phyloP scores from a whole-genome alignment of 176 grass and related monocot genomes.

The Typha latifolia region DNA sequence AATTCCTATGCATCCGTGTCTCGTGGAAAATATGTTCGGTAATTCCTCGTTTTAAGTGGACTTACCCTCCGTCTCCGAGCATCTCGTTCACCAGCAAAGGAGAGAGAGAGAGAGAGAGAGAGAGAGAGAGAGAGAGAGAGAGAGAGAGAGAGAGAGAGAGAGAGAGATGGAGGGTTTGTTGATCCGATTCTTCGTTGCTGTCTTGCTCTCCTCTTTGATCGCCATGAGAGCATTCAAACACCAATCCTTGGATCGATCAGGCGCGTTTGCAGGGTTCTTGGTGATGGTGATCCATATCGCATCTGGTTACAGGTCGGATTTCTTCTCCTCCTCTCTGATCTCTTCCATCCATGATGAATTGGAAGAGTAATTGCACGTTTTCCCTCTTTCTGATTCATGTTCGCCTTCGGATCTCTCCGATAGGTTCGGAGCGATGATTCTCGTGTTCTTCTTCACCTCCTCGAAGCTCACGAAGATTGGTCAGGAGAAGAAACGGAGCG shows the following conservation, averaged over 20 bases:
- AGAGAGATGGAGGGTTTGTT: constrained; percentile 21
- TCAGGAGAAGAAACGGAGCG: constrained; percentile 48
- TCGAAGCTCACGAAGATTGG: constrained; percentile 79
- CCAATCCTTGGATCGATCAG: constrained; percentile 55
- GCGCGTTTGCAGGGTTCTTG: constrained; percentile 53
- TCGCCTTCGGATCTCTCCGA: background rate
- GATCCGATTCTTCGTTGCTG: constrained; percentile 31
- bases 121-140: too few species aligned
- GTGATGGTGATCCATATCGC: constrained; percentile 75
- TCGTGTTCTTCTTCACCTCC: constrained; percentile 75
- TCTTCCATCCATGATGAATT: background rate
- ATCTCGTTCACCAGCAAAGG: background rate
- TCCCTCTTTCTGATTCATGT: constrained; percentile 6
- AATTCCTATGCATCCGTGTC: too few species aligned
- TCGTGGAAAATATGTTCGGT: too few species aligned
- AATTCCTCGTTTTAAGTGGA: too few species aligned
- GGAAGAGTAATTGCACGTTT: background rate
- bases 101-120: background rate
- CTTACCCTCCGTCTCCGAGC: too few species aligned
- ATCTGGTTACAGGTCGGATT: constrained; percentile 53
- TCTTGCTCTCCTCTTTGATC: constrained; percentile 36
- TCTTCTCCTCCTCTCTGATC: background rate
- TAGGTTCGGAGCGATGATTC: constrained; percentile 59
- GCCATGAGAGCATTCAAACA: constrained; percentile 41
- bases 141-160: background rate